Evolutionary conservation across 768 basidiomycete species (phyloP), one percentile per base, ranked within the genome.

Genomic region (Amanita muscaria): DNA sequence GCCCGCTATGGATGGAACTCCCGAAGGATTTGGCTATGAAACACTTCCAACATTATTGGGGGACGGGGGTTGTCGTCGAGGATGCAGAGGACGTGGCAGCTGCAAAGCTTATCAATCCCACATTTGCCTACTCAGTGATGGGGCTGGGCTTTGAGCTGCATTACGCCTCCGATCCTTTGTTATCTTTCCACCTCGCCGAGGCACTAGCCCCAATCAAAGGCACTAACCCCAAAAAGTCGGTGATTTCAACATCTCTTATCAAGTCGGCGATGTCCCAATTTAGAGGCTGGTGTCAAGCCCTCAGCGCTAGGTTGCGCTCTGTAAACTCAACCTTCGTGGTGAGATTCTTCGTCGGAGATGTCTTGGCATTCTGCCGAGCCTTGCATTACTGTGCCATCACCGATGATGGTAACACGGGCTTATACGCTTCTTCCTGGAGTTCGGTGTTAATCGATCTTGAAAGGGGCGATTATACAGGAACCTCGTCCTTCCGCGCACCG

Each of bases 101-200:
- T 4, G 59, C 63, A 2, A 65, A 52, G 4, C 46, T 62, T 21
- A 42, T 67, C 24, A 77, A 77, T 48, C 74, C 74, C 2, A 70
- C 69, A 0, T 74, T 74, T 40, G 61, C 63, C 0, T 72, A 68
- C 50, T 67, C 67, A 2, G 52, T 58, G 5, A 55, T 52, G 12
- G 71, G 72, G 7, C 54, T 59, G 45, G 61, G 53, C 2, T 73
- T 64, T 47, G 53, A 59, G 14, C 60, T 72, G 1, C 70, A 75
- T 42, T 69, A 73, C 47, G 70, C 65, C 5, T 66, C 67, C 1
- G 64, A 71, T 46, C 74, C 70, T 4, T 47, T 70, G 4, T 16
- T 55, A 3, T 47, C 62, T 6, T 75, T 76, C 51, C 71, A 73
- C 49, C 60, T 70, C 15, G 64, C 65, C 1, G 49, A 58, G 12